phyloP scores from a whole-genome alignment of 208 protist species.

The Trypanosoma theileri region DNA sequence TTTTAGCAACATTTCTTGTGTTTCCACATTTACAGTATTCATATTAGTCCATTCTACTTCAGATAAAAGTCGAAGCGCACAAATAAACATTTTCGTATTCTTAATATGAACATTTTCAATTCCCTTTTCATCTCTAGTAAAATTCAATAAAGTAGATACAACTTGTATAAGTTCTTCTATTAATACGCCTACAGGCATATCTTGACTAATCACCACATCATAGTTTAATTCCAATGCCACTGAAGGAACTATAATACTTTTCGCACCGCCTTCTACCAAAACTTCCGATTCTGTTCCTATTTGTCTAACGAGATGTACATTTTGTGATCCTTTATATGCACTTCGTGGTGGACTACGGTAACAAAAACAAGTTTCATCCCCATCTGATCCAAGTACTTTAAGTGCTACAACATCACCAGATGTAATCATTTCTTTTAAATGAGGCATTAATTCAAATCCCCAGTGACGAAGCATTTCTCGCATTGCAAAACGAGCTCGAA shows the following conservation, averaged over 20 bases:
- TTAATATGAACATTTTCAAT: conserved; percentile 10
- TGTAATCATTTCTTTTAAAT: conserved; percentile 20
- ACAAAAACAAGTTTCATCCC: conserved; percentile 63
- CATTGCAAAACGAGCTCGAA: conserved; percentile 68
- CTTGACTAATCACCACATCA: conserved; percentile 27
- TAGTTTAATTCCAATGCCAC: conserved; percentile 63
- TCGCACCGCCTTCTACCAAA: conserved; percentile 39
- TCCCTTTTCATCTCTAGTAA: conserved; percentile 11
- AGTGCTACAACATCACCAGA: conserved; percentile 35
- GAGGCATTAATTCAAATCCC: conserved; percentile 40
- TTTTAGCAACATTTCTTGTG: conserved; percentile 23
- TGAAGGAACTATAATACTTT: conserved; percentile 35
- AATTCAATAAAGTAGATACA: conserved; percentile 15
- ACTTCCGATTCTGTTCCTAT: conserved; percentile 48
- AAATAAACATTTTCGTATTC: conserved; percentile 29
- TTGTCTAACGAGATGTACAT: conserved; percentile 52
- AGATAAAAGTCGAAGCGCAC: conserved; percentile 32
- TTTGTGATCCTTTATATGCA: conserved; percentile 26
- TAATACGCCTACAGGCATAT: conserved; percentile 25
- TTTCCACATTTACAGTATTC: background rate
- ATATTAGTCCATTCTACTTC: conserved; percentile 19
- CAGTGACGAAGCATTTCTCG: conserved; percentile 65
- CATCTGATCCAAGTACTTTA: conserved; percentile 73
- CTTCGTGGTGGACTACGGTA: conserved; percentile 52
- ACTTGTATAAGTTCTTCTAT: conserved; percentile 21